Evolutionary conservation across 1,139 yeast genomes (phyloP), one percentile per base, ranked within the genome.

Genomic region (Candida dubliniensis): DNA sequence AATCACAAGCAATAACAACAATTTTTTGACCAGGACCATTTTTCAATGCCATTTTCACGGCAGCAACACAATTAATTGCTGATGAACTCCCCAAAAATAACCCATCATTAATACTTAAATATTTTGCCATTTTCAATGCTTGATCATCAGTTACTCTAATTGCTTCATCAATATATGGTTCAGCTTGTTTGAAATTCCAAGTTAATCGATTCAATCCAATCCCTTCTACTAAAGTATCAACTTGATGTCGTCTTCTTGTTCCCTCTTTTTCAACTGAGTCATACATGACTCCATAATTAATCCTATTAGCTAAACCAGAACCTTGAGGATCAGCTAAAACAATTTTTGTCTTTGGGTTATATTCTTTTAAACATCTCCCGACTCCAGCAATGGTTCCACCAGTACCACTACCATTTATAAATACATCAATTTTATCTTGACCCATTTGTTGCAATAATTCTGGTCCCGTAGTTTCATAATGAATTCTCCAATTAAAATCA

Each of bases 241-340:
- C 98, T 64, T 93, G 99, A 60, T 93, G 98, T 54, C 99, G 74
- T 59, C 98, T 76, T 54, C 98, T 74, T 0, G 95, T 88, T 1
- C 99, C 99, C 66, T 93, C 99, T 53, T 77, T 82, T 63, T 93
- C 99, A 13, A 82, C 91, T 2, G 73, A 53, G 55, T 91, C 96
- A 61, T 88, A 93, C 97, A 93, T 89, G 6, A 93, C 98, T 1
- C 97, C 97, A 57, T 69, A 82, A 56, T 88, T 88, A 45, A 93
- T 79, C 49, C 96, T 71, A 66, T 93, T 90, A 57, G 76, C 86
- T 52, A 93, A 76, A 0, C 99, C 99, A 10, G 95, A 83, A 0
- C 99, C 99, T 58, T 89, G 98, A 0, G 98, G 99, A 62, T 93
- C 99, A 0, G 97, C 96, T 32, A 93, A 69, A 1, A 87, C 72